phyloP scores from a whole-genome alignment of 305 asterid genomes.

The Fraxinus nigra region DNA sequence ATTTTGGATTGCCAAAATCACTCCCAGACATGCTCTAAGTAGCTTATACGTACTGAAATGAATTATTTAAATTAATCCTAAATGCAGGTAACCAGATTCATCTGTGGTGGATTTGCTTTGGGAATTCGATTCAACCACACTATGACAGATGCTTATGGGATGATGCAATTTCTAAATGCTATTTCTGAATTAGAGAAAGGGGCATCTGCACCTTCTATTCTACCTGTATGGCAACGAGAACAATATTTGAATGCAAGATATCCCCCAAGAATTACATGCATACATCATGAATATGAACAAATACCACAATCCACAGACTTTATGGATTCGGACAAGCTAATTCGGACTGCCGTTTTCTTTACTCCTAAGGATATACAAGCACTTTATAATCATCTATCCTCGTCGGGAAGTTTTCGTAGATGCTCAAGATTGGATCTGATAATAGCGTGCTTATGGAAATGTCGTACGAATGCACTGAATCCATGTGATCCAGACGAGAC shows the following conservation, averaged over 20 bases:
- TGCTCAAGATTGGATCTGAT: no score
- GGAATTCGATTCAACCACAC: conserved; percentile 1
- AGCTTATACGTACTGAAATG: background rate
- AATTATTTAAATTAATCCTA: background rate
- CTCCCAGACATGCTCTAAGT: background rate
- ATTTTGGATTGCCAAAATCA: no score
- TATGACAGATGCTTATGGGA: conserved; percentile 3
- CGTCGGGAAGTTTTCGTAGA: background rate
- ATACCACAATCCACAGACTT: background rate
- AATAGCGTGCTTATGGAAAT: no score
- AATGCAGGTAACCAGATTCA: background rate
- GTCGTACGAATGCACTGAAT: no score
- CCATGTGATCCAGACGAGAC: no score
- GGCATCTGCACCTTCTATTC: background rate
- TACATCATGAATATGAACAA: background rate
- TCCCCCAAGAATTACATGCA: background rate
- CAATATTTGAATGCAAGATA: conserved; percentile 13
- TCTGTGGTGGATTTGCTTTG: background rate
- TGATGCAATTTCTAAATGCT: conserved; percentile 1
- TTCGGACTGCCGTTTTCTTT: background rate
- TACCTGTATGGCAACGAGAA: conserved; percentile 18
- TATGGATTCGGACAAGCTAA: background rate
- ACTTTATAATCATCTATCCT: background rate
- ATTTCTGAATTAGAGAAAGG: background rate
- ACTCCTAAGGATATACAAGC: background rate